Percentiles rank a stretch among this genome's conserved stretches.
phyloP scores from a whole-genome alignment of 805 yeast species.

The Lipomyces anomalus region DNA sequence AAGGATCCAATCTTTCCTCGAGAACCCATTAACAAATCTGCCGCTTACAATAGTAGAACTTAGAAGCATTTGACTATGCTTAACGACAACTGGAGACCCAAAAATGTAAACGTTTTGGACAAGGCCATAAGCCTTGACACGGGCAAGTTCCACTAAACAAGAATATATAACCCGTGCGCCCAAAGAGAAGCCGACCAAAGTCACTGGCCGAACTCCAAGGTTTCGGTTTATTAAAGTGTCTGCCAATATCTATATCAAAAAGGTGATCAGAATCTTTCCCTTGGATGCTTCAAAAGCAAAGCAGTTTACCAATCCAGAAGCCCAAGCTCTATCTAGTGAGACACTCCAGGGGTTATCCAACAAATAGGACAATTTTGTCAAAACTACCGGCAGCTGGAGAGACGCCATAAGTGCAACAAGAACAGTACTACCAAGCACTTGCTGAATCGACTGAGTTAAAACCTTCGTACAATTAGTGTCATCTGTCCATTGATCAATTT shows the following conservation, averaged over 20 bases:
- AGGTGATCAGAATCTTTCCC: background rate
- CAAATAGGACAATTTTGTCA: slow-evolving; percentile 80
- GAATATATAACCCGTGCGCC: slow-evolving; percentile 92
- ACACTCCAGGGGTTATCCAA: slow-evolving; percentile 98
- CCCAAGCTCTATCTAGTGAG: slow-evolving; percentile 94
- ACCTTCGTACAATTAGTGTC: too few relatives aligned
- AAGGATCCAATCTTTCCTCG: slow-evolving; percentile 90
- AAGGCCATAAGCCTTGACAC: slow-evolving; percentile 78
- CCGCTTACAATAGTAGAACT: slow-evolving; percentile 88
- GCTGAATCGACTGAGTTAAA: slow-evolving; percentile 87
- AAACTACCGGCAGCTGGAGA: slow-evolving; percentile 83
- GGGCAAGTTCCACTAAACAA: slow-evolving; percentile 79
- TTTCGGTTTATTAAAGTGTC: slow-evolving; percentile 84
- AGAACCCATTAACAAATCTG: slow-evolving; percentile 80
- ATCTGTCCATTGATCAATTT: too few relatives aligned
- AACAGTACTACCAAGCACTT: slow-evolving; percentile 85
- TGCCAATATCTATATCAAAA: slow-evolving; percentile 68
- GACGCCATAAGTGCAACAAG: slow-evolving; percentile 88
- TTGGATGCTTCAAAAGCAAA: too few relatives aligned
- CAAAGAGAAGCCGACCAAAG: slow-evolving; percentile 85
- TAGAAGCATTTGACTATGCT: slow-evolving; percentile 66
- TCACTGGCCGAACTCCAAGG: slow-evolving; percentile 86
- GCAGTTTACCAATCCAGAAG: slow-evolving; percentile 54
- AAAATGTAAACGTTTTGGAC: slow-evolving; percentile 82
- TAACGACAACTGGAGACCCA: slow-evolving; percentile 82